Percentiles rank a stretch among this genome's conserved stretches.
Conservation (phyloP, 2,329 filamentous ascomycete genomes). For the Cercospora citrullina region DNA sequence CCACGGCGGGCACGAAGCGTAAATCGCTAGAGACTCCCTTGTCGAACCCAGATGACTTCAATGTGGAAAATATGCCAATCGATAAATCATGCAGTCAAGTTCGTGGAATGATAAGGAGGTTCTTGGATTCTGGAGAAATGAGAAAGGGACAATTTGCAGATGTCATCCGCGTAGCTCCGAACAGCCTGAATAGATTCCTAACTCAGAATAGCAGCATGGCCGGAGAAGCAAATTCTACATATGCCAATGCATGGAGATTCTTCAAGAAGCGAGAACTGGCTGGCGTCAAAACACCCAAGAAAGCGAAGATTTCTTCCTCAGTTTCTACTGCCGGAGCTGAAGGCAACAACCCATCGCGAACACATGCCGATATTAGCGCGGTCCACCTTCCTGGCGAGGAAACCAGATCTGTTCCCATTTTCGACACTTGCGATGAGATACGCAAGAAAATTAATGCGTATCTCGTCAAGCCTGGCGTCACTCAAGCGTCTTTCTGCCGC, state of each 20-base stretch:
- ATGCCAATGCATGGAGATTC: slow-evolving; percentile 39
- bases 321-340: slow-evolving; percentile 5
- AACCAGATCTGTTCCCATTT: slow-evolving; percentile 50
- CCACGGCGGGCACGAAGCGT: slow-evolving; percentile 15
- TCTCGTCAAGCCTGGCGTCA: slow-evolving; percentile 50
- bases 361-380: slow-evolving; percentile 43
- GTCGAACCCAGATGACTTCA: slow-evolving; percentile 21
- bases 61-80: slow-evolving; percentile 23
- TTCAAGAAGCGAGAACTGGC: slow-evolving; percentile 56
- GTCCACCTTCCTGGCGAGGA: slow-evolving; percentile 53
- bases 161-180: slow-evolving; percentile 40
- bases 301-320: slow-evolving; percentile 35
- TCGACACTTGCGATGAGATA: slow-evolving; percentile 59
- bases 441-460: slow-evolving; percentile 58
- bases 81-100: slow-evolving; percentile 37
- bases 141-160: slow-evolving; percentile 48
- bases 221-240: slow-evolving; percentile 37
- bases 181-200: slow-evolving; percentile 51
- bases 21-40: slow-evolving; percentile 9
- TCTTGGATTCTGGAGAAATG: slow-evolving; percentile 49
- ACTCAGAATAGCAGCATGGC: slow-evolving; percentile 46
- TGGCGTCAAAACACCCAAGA: slow-evolving; percentile 44
- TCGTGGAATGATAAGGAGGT: slow-evolving; percentile 45
- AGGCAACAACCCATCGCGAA: slow-evolving; percentile 26
- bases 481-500: slow-evolving; percentile 55